These are phyloP conservation scores for Penicillium silybi DNA, from an alignment of 495 filamentous ascomycete species.

Conservation along the genomic window DNA sequence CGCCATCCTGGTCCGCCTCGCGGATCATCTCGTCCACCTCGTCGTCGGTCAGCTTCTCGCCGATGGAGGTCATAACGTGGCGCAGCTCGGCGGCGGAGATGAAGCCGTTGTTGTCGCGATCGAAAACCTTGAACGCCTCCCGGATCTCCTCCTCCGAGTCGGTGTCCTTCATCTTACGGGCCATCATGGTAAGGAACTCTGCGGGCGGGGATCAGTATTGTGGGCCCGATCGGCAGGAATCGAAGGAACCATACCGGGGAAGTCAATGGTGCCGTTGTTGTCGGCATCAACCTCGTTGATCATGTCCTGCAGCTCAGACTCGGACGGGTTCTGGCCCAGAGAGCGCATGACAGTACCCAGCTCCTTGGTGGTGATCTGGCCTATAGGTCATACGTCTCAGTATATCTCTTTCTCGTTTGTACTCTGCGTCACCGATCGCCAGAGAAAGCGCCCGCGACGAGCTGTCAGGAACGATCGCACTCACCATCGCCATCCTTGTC, in stretches of 20 bases:
- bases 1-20: conserved; percentile 98
- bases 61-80: conserved; percentile 99
- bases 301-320: conserved; percentile 99
- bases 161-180: conserved; percentile 99
- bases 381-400: conserved; percentile 39
- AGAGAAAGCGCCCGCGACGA: neutral
- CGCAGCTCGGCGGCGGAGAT: conserved; percentile 97
- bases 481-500: conserved; percentile 99
- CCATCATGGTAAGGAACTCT: conserved; percentile 99
- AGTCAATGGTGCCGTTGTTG: conserved; percentile 99
- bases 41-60: conserved; percentile 98
- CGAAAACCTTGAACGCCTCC: conserved; percentile 93
- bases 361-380: conserved; percentile 99
- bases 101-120: conserved; percentile 99
- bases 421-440: neutral
- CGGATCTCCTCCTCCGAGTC: conserved; percentile 99
- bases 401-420: neutral
- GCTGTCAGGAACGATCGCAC: conserved; percentile 38
- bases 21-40: conserved; percentile 99
- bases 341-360: conserved; percentile 99
- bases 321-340: conserved; percentile 98
- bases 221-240: neutral
- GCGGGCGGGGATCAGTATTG: conserved; percentile 6
- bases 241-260: conserved; percentile 67
- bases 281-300: conserved; percentile 99